phyloP scores from a whole-genome alignment of 257 asterid genomes.

The Mitragyna speciosa region DNA sequence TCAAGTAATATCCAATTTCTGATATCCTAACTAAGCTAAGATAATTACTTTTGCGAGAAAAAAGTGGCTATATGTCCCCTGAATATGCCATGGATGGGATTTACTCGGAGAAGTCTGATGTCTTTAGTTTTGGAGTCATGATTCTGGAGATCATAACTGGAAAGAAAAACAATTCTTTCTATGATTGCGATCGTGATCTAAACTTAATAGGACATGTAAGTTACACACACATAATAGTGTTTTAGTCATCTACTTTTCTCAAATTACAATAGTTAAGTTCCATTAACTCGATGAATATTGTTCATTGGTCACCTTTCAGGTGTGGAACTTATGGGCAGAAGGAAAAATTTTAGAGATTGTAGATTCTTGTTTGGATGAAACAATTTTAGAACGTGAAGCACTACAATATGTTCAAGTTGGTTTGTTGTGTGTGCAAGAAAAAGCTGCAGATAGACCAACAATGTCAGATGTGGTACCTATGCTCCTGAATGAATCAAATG shows the following conservation, averaged over 20 bases:
- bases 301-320: not conserved
- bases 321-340: conserved; percentile 2
- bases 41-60: not conserved
- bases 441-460: conserved; percentile 12
- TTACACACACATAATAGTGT: not conserved
- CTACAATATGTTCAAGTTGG: not conserved
- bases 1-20: not conserved
- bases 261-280: not conserved
- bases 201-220: conserved; percentile 16
- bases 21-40: not conserved
- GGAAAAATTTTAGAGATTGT: not conserved
- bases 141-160: conserved; percentile 12
- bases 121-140: conserved; percentile 5
- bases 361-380: not conserved
- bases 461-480: not conserved
- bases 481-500: not conserved
- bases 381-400: not conserved
- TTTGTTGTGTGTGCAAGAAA: conserved; percentile 7
- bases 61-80: conserved; percentile 18
- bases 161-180: conserved; percentile 7
- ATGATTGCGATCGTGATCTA: conserved; percentile 4
- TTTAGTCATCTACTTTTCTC: not conserved
- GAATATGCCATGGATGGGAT: conserved; percentile 8
- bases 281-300: not conserved
- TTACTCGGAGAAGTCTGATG: conserved; percentile 11